Evolutionary conservation across 768 basidiomycete species (phyloP), one percentile per base, ranked within the genome.

Genomic region (Sporobolomyces phaffii): DNA sequence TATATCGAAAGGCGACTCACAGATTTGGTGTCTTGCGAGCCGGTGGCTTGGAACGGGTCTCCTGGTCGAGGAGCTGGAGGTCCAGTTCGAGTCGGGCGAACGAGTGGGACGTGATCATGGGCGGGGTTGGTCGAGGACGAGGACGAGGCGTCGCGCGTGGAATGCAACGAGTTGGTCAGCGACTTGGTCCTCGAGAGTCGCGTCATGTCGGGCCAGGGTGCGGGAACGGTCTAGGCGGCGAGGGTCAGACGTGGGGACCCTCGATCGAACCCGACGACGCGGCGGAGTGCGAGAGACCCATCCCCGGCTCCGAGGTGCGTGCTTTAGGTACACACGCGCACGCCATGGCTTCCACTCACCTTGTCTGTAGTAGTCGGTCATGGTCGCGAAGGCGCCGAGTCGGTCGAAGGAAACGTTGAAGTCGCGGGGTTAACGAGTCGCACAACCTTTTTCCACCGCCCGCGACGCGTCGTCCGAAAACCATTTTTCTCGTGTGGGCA

Each of bases 351-450:
- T n/a, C n/a, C 11, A 36, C 54, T 56, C 38, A 56, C 54, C 54
- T 28, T 56, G 54, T 56, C 54, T 43, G 54, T 56, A 56, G 34
- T 56, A 56, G 38, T 56, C 54, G 5, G 47, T 45, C 28, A 48
- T 47, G 18, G 9, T 44, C 18, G 24, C 22, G 41, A 56, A 41
- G 9, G 41, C 6, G 15, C 11, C 28, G n/a, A 13, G 31, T 15
- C 29, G 22, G 24, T 41, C 56, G 28, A n/a, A 20, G 14, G 24
- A 10, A 24, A 43, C 7, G 28, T 28, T 10, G 33, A 38, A 14
- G 28, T 14, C 52, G n/a, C n/a, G n/a, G n/a, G n/a, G n/a, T n/a
- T n/a, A n/a, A n/a, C n/a, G n/a, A n/a, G n/a, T n/a, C n/a, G n/a
- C n/a, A n/a, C n/a, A n/a, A n/a, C n/a, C n/a, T n/a, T n/a, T n/a